phyloP scores from a whole-genome alignment of 2,329 filamentous ascomycete genomes.

The Cercospora zeina region DNA sequence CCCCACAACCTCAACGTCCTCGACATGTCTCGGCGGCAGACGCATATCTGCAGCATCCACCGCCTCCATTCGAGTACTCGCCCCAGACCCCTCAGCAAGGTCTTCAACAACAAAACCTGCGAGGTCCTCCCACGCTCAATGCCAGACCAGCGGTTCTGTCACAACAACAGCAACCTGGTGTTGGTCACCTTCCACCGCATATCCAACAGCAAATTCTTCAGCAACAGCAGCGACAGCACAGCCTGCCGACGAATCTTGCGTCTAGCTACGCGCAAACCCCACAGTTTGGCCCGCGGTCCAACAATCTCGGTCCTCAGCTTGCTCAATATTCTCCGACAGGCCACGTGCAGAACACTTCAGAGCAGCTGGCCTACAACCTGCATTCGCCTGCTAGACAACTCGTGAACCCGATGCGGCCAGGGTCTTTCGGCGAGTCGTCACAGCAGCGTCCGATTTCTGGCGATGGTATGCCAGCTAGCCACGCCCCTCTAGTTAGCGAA shows the following conservation, averaged over 20 bases:
- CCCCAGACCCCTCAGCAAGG: conserved; percentile 42
- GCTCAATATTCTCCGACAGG: neutral
- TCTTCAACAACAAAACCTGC: conserved; percentile 32
- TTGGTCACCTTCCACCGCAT: conserved; percentile 29
- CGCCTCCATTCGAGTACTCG: conserved; percentile 53
- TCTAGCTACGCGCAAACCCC: conserved; percentile 12
- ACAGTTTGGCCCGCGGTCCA: conserved; percentile 15
- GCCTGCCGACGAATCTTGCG: conserved; percentile 22
- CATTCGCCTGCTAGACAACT: conserved; percentile 8
- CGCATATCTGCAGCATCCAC: conserved; percentile 48
- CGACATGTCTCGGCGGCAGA: conserved; percentile 48
- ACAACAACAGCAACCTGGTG: conserved; percentile 30
- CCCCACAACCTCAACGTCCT: conserved; percentile 56
- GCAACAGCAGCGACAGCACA: conserved; percentile 33
- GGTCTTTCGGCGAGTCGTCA: conserved; percentile 5
- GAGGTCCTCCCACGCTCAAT: conserved; percentile 24
- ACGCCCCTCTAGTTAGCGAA: conserved; percentile 43
- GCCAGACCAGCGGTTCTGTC: conserved; percentile 19
- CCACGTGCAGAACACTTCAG: conserved; percentile 3
- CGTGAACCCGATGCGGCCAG: conserved; percentile 11
- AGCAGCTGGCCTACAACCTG: neutral
- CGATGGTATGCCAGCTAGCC: neutral
- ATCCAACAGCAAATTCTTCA: conserved; percentile 31
- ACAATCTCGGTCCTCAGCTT: conserved; percentile 8
- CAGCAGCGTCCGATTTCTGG: conserved; percentile 14